These are phyloP conservation scores for Colletotrichum sp. DNA, from an alignment of 2,329 filamentous ascomycete species.

Conservation along the genomic window DNA sequence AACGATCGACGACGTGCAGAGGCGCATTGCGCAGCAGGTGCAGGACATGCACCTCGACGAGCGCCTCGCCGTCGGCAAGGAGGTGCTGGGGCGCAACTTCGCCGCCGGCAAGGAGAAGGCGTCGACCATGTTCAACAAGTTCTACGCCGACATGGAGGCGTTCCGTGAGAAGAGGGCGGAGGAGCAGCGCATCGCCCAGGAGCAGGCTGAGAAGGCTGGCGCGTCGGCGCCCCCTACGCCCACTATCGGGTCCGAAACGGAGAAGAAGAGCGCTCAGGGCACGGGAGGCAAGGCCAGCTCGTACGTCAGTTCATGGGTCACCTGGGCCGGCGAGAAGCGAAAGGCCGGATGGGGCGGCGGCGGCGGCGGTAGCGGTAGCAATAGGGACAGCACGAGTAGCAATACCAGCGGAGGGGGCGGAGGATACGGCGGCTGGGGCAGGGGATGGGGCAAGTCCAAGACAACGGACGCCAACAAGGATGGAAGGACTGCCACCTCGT, in stretches of 20 bases:
- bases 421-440: slow-evolving; percentile 36
- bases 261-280: slow-evolving; percentile 49
- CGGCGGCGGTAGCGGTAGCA: not conserved
- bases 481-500: slow-evolving; percentile 22
- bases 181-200: slow-evolving; percentile 34
- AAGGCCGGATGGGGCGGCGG: slow-evolving; percentile 50
- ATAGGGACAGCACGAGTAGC: slow-evolving; percentile 6
- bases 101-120: slow-evolving; percentile 88
- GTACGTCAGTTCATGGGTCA: slow-evolving; percentile 72
- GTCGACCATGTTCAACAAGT: slow-evolving; percentile 81
- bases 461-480: slow-evolving; percentile 21
- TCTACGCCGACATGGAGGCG: slow-evolving; percentile 88
- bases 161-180: slow-evolving; percentile 49
- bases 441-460: slow-evolving; percentile 30
- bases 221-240: slow-evolving; percentile 23
- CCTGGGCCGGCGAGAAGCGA: slow-evolving; percentile 78
- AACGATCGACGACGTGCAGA: slow-evolving; percentile 92
- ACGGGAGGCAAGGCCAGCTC: slow-evolving; percentile 60
- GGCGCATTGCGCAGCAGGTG: slow-evolving; percentile 88
- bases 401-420: not conserved
- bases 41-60: slow-evolving; percentile 95
- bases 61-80: slow-evolving; percentile 79
- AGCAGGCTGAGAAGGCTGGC: slow-evolving; percentile 19
- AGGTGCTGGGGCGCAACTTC: slow-evolving; percentile 88
- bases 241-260: slow-evolving; percentile 29